Base-by-base conservation (phyloP, 1,139 yeast species). In the Blastobotrys serpentis region DNA sequence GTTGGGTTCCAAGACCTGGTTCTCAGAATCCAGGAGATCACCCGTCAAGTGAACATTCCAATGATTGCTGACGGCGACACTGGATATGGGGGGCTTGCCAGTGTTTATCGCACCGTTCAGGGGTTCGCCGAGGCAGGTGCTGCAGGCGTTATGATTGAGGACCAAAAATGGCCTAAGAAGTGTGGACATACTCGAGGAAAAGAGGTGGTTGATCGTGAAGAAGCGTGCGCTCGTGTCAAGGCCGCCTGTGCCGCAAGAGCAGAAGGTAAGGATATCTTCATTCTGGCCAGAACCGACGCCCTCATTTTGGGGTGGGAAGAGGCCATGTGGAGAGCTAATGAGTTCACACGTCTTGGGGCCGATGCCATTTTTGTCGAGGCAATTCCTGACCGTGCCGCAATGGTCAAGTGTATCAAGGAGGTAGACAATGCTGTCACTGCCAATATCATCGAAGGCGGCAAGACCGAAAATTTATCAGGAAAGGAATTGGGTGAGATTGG, bases 91-190 rank as follows among this genome's bases (percentile, higher is more conserved):
- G 53, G 53, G 7, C 13, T 44, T 14, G 54, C 52, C 3, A 51
- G 52, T 32, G 52, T 49, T 14, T 44, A 40, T 41, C 44, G 54
- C 11, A 51, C 54, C 8, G 53, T 51, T 4, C 52, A 51, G 38
- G 54, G 53, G 17, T 50, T 50, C 40, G 54, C 54, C 21, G 36
- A 44, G 11, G 54, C 54, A 23, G 54, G 54, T 2, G 54, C 53
- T 5, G 48, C 53, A 4, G 54, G 51, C 2, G 42, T 51, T 14
- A 49, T 50, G 52, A 50, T 51, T 18, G 54, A 51, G 43, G 54
- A 51, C 41, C 54, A 51, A 23, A 44, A 44, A 33, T 51, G 52
- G 54, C 52, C 52, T 38, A 51, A 51, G 40, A 45, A 50, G 22
- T 51, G 54, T 34, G 54, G 54, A 17, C 54, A 51, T 34, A 49